A percentile compares a stretch with the other conserved stretches of the same genome.
Evolutionary conservation across 768 basidiomycete species (phyloP).

Genomic region (Suillus ampliporus): DNA sequence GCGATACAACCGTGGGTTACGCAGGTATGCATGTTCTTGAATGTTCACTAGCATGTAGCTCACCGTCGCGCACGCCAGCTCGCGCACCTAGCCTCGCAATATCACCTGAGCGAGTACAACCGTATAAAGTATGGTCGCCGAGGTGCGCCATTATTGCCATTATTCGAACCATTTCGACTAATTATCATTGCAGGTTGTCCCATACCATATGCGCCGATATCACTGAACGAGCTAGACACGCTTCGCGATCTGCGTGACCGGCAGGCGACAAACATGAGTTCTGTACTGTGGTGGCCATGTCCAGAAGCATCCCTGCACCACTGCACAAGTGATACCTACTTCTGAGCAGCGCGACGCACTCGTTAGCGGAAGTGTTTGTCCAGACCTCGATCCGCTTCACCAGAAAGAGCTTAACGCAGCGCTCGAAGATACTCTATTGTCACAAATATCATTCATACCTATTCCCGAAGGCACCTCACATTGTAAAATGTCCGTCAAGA

Average conservation of each 20-base stretch:
- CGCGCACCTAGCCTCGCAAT: conserved; percentile 69
- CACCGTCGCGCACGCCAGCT: conserved; percentile 41
- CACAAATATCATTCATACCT: conserved; percentile 32
- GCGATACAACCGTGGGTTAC: conserved; percentile 20
- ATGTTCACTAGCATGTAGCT: not conserved
- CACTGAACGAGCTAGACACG: conserved; percentile 64
- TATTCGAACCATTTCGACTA: not conserved
- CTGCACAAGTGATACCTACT: conserved; percentile 20
- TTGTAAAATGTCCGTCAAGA: conserved; percentile 51
- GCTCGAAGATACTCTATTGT: conserved; percentile 48
- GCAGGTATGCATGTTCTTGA: conserved; percentile 20
- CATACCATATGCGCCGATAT: conserved; percentile 63
- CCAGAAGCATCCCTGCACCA: conserved; percentile 6
- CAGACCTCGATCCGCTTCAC: conserved; percentile 34
- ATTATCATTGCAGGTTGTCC: conserved; percentile 54
- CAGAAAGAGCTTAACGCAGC: conserved; percentile 59
- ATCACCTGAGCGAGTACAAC: conserved; percentile 75
- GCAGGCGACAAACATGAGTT: conserved; percentile 48
- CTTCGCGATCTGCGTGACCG: conserved; percentile 56
- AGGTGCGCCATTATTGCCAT: conserved; percentile 24
- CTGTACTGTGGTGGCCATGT: conserved; percentile 58
- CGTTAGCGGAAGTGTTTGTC: conserved; percentile 15
- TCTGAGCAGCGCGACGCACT: conserved; percentile 31
- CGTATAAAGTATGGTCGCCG: conserved; percentile 66
- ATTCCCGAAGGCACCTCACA: conserved; percentile 9